Evolutionary conservation across 2,329 filamentous ascomycete species (phyloP).

Genomic region (Fusarium foetens): DNA sequence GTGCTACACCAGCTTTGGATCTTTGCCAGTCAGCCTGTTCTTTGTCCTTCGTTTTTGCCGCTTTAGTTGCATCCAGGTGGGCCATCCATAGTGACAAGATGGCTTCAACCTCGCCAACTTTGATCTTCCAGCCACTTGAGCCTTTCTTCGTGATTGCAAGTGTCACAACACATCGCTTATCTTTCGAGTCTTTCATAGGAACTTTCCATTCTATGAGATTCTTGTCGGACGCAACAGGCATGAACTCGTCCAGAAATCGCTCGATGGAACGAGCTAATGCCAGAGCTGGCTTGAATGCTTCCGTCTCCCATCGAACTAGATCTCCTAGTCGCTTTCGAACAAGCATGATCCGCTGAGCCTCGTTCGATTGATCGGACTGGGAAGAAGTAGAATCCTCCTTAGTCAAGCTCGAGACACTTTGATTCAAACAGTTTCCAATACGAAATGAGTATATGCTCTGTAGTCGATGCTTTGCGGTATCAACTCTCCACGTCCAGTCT

Average conservation of each 20-base stretch:
- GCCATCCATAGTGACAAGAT: not conserved
- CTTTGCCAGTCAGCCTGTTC: not conserved
- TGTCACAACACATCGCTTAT: not conserved
- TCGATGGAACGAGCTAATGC: not conserved
- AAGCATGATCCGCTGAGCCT: not conserved
- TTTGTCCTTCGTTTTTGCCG: accelerated
- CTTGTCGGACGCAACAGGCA: accelerated
- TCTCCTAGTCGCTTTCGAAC: not conserved
- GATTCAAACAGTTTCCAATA: not conserved
- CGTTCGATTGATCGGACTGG: not conserved
- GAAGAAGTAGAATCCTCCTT: not conserved
- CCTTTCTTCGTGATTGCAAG: not conserved
- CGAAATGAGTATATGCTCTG: not conserved
- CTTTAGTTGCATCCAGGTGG: not conserved
- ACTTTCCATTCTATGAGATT: not conserved
- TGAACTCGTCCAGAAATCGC: not conserved
- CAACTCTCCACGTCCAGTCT: not conserved
- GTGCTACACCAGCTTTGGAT: not conserved
- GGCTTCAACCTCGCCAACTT: not conserved
- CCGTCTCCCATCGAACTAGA: not conserved
- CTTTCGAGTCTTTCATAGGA: not conserved
- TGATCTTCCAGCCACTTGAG: not conserved
- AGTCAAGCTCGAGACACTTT: not conserved
- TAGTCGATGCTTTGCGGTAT: not conserved
- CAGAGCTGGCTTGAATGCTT: not conserved